Percentiles rank a stretch among this genome's conserved stretches.
Conservation (phyloP, 2,329 filamentous ascomycete species). For the Clarireedia homoeocarpa region DNA sequence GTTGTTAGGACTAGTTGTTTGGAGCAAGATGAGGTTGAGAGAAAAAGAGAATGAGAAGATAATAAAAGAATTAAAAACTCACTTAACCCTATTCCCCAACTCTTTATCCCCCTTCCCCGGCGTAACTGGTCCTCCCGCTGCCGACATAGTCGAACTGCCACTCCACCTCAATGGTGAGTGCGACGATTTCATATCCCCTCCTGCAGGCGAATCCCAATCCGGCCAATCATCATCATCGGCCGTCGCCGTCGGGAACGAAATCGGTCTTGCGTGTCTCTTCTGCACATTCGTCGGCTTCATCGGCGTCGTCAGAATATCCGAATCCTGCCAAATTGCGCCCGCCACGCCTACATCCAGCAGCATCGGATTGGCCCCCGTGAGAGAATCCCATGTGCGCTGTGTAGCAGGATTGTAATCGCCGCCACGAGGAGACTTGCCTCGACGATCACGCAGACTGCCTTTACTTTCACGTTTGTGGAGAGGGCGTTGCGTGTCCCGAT, state of each 20-base stretch:
- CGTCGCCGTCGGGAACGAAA: constrained; percentile 21
- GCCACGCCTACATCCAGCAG: too few species aligned
- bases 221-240: constrained; percentile 54
- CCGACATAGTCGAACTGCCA: constrained; percentile 34
- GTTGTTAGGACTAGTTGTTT: neutral
- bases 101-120: constrained; percentile 21
- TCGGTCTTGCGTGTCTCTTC: constrained; percentile 19
- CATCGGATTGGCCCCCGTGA: constrained; percentile 19
- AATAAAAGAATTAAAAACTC: constrained; percentile 8
- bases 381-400: constrained; percentile 25
- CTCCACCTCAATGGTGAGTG: constrained; percentile 51
- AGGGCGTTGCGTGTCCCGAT: constrained; percentile 24
- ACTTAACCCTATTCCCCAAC: constrained; percentile 18
- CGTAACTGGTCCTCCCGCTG: constrained; percentile 22
- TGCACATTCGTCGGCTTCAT: constrained; percentile 13
- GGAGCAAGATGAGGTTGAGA: constrained; percentile 9
- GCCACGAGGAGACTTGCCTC: too few species aligned
- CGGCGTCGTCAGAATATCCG: constrained; percentile 8
- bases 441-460: constrained; percentile 21
- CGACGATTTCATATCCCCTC: too few species aligned
- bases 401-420: constrained; percentile 13
- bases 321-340: constrained; percentile 8
- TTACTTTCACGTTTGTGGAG: constrained; percentile 32
- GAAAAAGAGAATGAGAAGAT: neutral
- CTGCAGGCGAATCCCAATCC: constrained; percentile 50